A percentile compares a stretch with the other conserved stretches of the same genome.
These are phyloP conservation scores for Pyrenophora graminea DNA, from an alignment of 2,329 filamentous ascomycete genomes.

Conservation along the genomic window DNA sequence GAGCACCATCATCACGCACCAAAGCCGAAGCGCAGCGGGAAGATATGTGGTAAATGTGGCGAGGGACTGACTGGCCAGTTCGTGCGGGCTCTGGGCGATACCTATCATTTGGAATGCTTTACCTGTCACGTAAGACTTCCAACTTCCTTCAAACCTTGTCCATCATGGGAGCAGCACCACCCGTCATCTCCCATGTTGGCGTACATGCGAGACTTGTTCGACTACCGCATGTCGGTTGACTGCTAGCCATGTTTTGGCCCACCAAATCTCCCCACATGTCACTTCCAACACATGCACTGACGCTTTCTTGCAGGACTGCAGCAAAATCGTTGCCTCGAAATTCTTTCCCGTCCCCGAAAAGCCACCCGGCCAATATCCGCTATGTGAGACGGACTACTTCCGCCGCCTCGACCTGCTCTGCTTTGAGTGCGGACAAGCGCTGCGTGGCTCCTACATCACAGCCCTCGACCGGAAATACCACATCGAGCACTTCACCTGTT, in stretches of 20 bases:
- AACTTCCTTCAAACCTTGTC: neutral
- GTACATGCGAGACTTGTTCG: too few species aligned
- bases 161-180: neutral
- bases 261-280: neutral
- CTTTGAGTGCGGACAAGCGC: constrained; percentile 86
- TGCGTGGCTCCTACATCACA: constrained; percentile 97
- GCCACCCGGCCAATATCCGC: constrained; percentile 84
- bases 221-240: too few species aligned
- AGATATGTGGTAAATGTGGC: constrained; percentile 78
- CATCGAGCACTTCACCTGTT: constrained; percentile 98
- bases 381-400: constrained; percentile 98
- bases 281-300: constrained; percentile 1
- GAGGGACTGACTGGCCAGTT: constrained; percentile 92
- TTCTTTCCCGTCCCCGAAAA: constrained; percentile 98
- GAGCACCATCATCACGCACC: constrained; percentile 29
- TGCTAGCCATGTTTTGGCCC: too few species aligned
- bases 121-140: constrained; percentile 75
- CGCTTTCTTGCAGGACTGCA: constrained; percentile 72
- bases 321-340: constrained; percentile 95
- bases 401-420: constrained; percentile 87
- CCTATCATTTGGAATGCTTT: constrained; percentile 97
- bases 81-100: constrained; percentile 88
- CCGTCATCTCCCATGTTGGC: too few species aligned
- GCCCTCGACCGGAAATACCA: constrained; percentile 95
- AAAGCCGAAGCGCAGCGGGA: constrained; percentile 41